Conservation (phyloP, 495 filamentous ascomycete genomes). For the Aspergillus sclerotioniger region DNA sequence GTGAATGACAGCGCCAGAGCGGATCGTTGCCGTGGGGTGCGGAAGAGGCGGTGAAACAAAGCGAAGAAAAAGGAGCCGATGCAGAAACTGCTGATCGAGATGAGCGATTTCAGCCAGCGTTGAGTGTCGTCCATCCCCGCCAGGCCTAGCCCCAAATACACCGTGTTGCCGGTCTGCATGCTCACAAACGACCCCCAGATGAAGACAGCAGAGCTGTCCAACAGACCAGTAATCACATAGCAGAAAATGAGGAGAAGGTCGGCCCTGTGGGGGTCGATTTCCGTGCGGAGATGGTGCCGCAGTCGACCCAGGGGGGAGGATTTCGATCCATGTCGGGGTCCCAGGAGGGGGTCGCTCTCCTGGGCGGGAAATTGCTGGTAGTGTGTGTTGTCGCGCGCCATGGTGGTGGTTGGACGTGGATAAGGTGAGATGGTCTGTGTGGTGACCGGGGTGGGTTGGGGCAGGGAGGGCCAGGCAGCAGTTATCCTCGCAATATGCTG, state of each 20-base stretch:
- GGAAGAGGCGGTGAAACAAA: constrained; percentile 31
- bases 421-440: background rate
- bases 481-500: background rate
- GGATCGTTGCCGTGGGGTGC: constrained; percentile 42
- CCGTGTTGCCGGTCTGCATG: constrained; percentile 81
- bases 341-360: constrained; percentile 13
- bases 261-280: constrained; percentile 54
- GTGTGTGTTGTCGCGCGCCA: background rate
- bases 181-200: constrained; percentile 76
- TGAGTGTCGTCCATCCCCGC: constrained; percentile 54
- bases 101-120: constrained; percentile 62
- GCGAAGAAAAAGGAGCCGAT: constrained; percentile 52
- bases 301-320: background rate
- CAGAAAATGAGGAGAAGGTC: constrained; percentile 63
- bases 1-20: constrained; percentile 57
- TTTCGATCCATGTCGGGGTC: background rate
- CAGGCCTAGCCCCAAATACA: constrained; percentile 69
- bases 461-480: background rate
- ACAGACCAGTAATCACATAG: constrained; percentile 70
- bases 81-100: constrained; percentile 58
- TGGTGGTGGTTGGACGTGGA: background rate
- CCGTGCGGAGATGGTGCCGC: constrained; percentile 35
- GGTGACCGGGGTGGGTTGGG: background rate
- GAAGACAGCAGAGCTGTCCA: constrained; percentile 69
- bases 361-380: constrained; percentile 6